Evolutionary conservation across 345 rosid species (phyloP), one percentile per base, ranked within the genome.

Genomic region (Eucalyptus cloeziana): DNA sequence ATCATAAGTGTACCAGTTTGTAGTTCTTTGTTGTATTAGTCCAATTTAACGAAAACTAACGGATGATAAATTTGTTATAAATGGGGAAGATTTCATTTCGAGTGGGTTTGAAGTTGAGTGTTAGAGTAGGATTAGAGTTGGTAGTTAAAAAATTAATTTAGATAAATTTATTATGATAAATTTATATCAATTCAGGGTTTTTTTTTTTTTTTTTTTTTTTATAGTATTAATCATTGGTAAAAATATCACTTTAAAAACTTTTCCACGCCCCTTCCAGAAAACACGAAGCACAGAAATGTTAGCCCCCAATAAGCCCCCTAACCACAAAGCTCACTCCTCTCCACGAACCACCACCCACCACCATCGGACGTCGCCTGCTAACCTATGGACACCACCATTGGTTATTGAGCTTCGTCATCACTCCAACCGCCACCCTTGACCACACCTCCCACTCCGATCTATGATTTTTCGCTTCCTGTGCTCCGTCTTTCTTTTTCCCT

Each of bases 211-310:
- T n/a, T 49, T 47, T 45, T 47, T 49, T 11, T 47, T 47, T 47
- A 1, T 47, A 47, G 4, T 11, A 47, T 11, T 47, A 47, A 47
- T 3, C 49, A 47, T 3, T 47, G 4, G 0, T 47, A 47, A 47
- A 47, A 19, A 52, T 52, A 19, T 52, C 99, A 90, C 44, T 47
- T 60, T 5, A 60, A 30, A 17, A 27, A 27, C 3, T 60, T 25
- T 60, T n/a, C 31, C 67, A 5, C 13, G 11, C 11, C 7, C 15
- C 6, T 24, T 24, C 2, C 1, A 4, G 31, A 60, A 60, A 60
- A 27, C 30, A 27, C 15, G 7, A 11, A 27, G 31, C 15, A 27
- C 67, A 2, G 31, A 60, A 60, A 5, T 12, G 31, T 3, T 11
- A 60, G 67, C 67, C 67, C n/a, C 67, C 30, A 2, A 3, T 10